Evolutionary conservation across 2,329 filamentous ascomycete species (phyloP).

Genomic region (Botryosphaeria agaves): DNA sequence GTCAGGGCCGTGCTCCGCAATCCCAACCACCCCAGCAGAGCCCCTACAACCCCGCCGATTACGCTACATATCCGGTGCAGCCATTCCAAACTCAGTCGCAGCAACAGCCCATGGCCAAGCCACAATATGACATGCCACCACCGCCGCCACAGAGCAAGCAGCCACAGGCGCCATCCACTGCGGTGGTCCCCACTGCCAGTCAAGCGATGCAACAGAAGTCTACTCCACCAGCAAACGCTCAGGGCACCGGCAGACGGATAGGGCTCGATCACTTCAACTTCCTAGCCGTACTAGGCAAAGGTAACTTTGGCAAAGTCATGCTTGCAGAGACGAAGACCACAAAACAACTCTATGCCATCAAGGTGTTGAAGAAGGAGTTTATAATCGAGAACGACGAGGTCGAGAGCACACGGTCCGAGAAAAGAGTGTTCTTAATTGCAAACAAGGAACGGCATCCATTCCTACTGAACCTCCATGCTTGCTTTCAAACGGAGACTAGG

Average conservation of each 20-base stretch:
- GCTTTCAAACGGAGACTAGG: constrained; percentile 95
- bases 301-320: constrained; percentile 99
- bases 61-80: constrained; percentile 31
- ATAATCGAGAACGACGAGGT: constrained; percentile 99
- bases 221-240: constrained; percentile 48
- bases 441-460: constrained; percentile 97
- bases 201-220: constrained; percentile 30
- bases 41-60: constrained; percentile 64
- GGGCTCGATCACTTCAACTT: constrained; percentile 99
- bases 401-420: constrained; percentile 92
- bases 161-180: constrained; percentile 12
- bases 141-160: constrained; percentile 19
- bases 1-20: constrained; percentile 11
- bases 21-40: constrained; percentile 31
- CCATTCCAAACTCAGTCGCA: constrained; percentile 4
- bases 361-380: constrained; percentile 98
- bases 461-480: constrained; percentile 85
- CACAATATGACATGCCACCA: constrained; percentile 24
- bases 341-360: constrained; percentile 90
- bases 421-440: constrained; percentile 89
- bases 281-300: constrained; percentile 91
- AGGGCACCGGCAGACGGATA: constrained; percentile 66
- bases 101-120: constrained; percentile 24
- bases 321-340: constrained; percentile 89
- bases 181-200: constrained; percentile 12